Conservation (phyloP, 352 stramenopile species). For the Globisporangium perplexum region DNA sequence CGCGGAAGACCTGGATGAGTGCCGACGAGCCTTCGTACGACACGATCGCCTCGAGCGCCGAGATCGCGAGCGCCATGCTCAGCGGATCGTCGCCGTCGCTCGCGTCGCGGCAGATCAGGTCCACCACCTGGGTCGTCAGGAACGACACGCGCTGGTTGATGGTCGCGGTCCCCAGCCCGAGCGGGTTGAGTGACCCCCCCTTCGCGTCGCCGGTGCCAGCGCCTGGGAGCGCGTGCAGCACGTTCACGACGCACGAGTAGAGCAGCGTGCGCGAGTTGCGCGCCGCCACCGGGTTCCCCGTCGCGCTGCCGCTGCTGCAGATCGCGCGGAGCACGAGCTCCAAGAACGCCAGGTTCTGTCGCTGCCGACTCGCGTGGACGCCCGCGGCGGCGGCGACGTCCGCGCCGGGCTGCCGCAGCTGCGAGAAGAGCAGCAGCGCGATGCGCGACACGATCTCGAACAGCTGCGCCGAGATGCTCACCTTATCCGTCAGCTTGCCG, state of each 20-base stretch:
- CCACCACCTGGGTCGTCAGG: slow-evolving; percentile 53
- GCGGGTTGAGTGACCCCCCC: slow-evolving; percentile 5
- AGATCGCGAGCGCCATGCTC: slow-evolving; percentile 77
- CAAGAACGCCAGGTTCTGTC: slow-evolving; percentile 42
- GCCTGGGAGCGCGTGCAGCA: slow-evolving; percentile 39
- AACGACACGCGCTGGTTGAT: slow-evolving; percentile 16
- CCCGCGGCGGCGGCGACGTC: slow-evolving; percentile 1
- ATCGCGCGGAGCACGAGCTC: slow-evolving; percentile 65
- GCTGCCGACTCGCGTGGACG: slow-evolving; percentile 15
- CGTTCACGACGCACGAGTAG: slow-evolving; percentile 72
- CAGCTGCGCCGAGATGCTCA: slow-evolving; percentile 52
- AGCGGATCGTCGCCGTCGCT: slow-evolving; percentile 74
- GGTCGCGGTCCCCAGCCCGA: slow-evolving; percentile 3
- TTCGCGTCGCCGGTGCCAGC: slow-evolving; percentile 8
- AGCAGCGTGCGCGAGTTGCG: slow-evolving; percentile 72
- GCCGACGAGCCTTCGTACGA: slow-evolving; percentile 40
- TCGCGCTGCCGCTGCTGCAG: slow-evolving; percentile 46
- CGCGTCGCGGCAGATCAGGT: slow-evolving; percentile 67
- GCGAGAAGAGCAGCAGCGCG: slow-evolving; percentile 52
- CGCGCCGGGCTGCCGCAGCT: slow-evolving; percentile 24
- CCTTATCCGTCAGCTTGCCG: slow-evolving; percentile 51
- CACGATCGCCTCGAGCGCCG: slow-evolving; percentile 61
- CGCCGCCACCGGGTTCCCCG: slow-evolving; percentile 65
- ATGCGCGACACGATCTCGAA: slow-evolving; percentile 75
- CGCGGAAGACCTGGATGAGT: slow-evolving; percentile 53